These are phyloP conservation scores for Carex pumila DNA, from an alignment of 176 grass and related monocot genomes.

Conservation along the genomic window DNA sequence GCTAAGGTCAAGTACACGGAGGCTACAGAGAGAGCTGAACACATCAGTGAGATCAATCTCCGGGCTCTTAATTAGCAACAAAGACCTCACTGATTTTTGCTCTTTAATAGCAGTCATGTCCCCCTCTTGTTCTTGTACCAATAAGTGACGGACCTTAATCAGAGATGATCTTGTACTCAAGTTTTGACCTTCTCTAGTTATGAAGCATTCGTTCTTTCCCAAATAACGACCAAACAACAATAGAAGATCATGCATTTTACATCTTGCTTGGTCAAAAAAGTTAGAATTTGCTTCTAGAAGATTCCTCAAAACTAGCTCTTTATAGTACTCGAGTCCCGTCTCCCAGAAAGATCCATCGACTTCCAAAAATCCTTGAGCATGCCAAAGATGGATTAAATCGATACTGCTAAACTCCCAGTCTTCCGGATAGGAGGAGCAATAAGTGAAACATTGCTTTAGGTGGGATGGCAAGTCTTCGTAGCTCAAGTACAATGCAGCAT, in stretches of 20 bases:
- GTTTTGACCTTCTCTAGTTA: slow-evolving; percentile 16
- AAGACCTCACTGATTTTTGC: slow-evolving; percentile 30
- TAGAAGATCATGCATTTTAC: slow-evolving; percentile 46
- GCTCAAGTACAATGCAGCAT: slow-evolving; percentile 33
- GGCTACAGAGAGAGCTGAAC: slow-evolving; percentile 16
- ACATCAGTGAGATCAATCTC: slow-evolving; percentile 3
- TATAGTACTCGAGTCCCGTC: slow-evolving; percentile 30
- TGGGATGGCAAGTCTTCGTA: slow-evolving; percentile 42
- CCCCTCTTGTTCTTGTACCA: slow-evolving; percentile 12
- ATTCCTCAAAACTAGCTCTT: slow-evolving; percentile 32
- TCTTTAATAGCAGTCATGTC: not conserved
- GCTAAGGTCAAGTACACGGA: slow-evolving; percentile 30
- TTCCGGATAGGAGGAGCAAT: slow-evolving; percentile 36
- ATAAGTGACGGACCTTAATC: slow-evolving; percentile 25
- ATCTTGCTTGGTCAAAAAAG: slow-evolving; percentile 12
- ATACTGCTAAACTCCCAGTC: slow-evolving; percentile 19
- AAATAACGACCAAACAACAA: slow-evolving; percentile 31
- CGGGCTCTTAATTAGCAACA: slow-evolving; percentile 27
- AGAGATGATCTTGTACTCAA: slow-evolving; percentile 1
- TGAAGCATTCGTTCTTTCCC: slow-evolving; percentile 22
- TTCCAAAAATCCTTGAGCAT: slow-evolving; percentile 33
- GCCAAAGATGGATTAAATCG: slow-evolving; percentile 28
- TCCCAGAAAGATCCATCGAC: slow-evolving; percentile 24
- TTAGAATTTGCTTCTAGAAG: slow-evolving; percentile 24
- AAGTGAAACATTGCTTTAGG: slow-evolving; percentile 44